A percentile compares a stretch with the other conserved stretches of the same genome.
Conservation (phyloP, 2,329 filamentous ascomycete genomes). For the Thelonectria blattea region DNA sequence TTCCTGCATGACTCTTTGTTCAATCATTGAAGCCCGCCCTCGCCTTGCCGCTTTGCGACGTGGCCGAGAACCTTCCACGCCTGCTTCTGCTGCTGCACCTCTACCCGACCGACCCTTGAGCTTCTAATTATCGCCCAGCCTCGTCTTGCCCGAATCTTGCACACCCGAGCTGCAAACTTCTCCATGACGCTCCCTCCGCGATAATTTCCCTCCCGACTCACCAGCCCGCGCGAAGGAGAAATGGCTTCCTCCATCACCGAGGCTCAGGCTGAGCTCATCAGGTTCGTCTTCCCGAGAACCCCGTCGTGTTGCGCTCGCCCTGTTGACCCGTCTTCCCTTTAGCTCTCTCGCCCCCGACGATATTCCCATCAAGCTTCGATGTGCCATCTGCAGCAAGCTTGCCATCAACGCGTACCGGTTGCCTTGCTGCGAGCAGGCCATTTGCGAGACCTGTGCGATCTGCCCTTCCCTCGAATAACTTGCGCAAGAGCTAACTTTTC, state of each 20-base stretch:
- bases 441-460: constrained; percentile 81
- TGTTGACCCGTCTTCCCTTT: constrained; percentile 13
- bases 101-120: constrained; percentile 11
- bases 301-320: constrained; percentile 3
- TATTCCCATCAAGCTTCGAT: constrained; percentile 95
- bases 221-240: constrained; percentile 28
- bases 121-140: constrained; percentile 14
- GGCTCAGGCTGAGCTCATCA: constrained; percentile 65
- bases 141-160: constrained; percentile 15
- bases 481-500: constrained; percentile 25
- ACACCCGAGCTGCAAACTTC: constrained; percentile 16
- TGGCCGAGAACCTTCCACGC: constrained; percentile 14
- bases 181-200: constrained; percentile 34
- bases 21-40: constrained; percentile 15
- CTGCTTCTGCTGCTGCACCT: neutral
- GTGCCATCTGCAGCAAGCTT: constrained; percentile 89
- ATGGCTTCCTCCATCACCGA: constrained; percentile 51
- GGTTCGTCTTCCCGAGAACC: constrained; percentile 45
- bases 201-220: constrained; percentile 30
- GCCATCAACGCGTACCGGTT: constrained; percentile 90
- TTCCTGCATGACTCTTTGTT: constrained; percentile 14
- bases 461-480: neutral
- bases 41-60: constrained; percentile 10
- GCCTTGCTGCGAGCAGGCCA: constrained; percentile 93
- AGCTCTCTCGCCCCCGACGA: constrained; percentile 82